Conservation (phyloP, 1,284 basidiomycete genomes). For the Cryptococcus sp. region DNA sequence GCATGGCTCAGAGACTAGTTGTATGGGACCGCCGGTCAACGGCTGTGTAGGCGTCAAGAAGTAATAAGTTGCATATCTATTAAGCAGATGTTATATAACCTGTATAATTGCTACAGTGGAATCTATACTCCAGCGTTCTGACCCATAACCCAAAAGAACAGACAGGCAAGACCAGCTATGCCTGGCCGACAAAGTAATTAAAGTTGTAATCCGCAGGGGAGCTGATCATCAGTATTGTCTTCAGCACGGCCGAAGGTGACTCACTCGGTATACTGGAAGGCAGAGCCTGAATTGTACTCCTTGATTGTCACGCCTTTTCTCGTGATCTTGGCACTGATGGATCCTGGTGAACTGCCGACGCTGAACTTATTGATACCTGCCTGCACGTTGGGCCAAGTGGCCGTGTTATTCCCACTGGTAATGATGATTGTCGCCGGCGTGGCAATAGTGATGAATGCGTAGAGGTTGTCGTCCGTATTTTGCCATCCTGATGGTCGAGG, state of each 20-base stretch:
- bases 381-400: constrained; percentile 20
- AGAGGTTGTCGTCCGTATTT: constrained; percentile 51
- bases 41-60: too few relatives aligned
- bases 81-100: too few relatives aligned
- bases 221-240: constrained; percentile 6
- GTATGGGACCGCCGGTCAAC: too few relatives aligned
- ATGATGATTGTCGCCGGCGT: constrained; percentile 56
- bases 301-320: constrained; percentile 30
- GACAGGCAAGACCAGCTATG: constrained; percentile 2
- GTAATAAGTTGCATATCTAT: too few relatives aligned
- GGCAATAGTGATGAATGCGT: constrained; percentile 64
- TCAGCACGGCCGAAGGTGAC: constrained; percentile 1
- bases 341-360: constrained; percentile 27
- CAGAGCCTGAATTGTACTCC: constrained; percentile 23
- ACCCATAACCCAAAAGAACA: too few relatives aligned
- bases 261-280: constrained; percentile 32
- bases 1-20: constrained; percentile 75
- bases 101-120: too few relatives aligned
- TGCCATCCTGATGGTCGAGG: constrained; percentile 31
- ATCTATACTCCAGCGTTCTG: too few relatives aligned
- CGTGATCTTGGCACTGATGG: constrained; percentile 30
- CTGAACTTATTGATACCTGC: constrained; percentile 41
- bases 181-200: constrained; percentile 42
- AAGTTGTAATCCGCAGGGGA: constrained; percentile 41
- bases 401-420: constrained; percentile 24